Conservation (phyloP, 2,329 filamentous ascomycete species). For the Fonsecaea multimorphosa region DNA sequence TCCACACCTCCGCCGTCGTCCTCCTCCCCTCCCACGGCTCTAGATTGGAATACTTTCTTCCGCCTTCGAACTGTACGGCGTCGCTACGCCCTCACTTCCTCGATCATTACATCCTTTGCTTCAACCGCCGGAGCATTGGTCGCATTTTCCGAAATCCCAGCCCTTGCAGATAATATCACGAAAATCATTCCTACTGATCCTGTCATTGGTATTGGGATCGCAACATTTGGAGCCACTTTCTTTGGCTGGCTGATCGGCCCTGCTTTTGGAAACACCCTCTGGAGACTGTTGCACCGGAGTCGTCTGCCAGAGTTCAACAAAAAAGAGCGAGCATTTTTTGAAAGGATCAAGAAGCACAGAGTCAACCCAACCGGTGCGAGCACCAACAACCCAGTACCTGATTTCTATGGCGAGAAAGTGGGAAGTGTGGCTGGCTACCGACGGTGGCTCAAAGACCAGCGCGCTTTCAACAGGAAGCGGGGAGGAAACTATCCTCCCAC, state of each 20-base stretch:
- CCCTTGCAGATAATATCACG: constrained; percentile 36
- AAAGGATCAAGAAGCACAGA: constrained; percentile 86
- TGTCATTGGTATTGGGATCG: constrained; percentile 80
- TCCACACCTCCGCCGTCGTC: constrained; percentile 22
- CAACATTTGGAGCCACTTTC: constrained; percentile 76
- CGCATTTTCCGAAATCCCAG: constrained; percentile 35
- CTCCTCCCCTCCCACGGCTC: constrained; percentile 42
- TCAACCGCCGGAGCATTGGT: constrained; percentile 63
- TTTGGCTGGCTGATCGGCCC: constrained; percentile 89
- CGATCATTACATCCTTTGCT: constrained; percentile 67
- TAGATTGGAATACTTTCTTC: constrained; percentile 94
- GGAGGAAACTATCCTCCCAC: constrained; percentile 32
- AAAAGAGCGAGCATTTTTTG: constrained; percentile 95
- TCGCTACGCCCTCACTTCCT: constrained; percentile 80
- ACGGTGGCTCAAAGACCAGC: constrained; percentile 96
- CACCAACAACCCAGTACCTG: constrained; percentile 88
- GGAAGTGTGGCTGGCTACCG: constrained; percentile 89
- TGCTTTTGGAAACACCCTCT: constrained; percentile 77
- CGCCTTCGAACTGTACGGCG: constrained; percentile 83
- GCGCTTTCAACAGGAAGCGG: constrained; percentile 94
- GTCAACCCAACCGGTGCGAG: constrained; percentile 90
- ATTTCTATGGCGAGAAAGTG: constrained; percentile 99
- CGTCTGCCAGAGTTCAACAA: constrained; percentile 45
- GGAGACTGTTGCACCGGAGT: constrained; percentile 76
- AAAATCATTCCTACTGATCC: constrained; percentile 68